phyloP scores from a whole-genome alignment of 768 basidiomycete genomes.

The Russula virescens region DNA sequence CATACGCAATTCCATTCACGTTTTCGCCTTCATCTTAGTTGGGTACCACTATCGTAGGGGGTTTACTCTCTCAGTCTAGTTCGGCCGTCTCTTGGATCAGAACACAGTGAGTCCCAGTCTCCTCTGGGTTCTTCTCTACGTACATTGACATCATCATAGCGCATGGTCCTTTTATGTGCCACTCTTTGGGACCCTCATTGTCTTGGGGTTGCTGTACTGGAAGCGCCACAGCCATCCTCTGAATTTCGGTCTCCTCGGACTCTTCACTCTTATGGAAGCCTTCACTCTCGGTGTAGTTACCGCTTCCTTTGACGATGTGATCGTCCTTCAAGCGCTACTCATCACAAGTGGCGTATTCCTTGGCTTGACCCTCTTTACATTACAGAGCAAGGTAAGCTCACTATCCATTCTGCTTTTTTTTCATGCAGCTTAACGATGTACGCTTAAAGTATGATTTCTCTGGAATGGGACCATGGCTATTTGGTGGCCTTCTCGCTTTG shows the following conservation, averaged over 20 bases:
- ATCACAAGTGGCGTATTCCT: constrained; percentile 92
- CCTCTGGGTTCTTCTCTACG: neutral
- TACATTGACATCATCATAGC: constrained; percentile 33
- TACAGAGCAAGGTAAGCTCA: constrained; percentile 87
- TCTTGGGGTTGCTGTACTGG: constrained; percentile 80
- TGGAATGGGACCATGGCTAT: constrained; percentile 86
- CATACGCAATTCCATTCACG: neutral
- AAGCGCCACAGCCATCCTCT: constrained; percentile 87
- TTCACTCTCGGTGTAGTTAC: constrained; percentile 84
- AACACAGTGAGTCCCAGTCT: constrained; percentile 55
- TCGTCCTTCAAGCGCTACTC: constrained; percentile 86
- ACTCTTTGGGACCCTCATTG: constrained; percentile 71
- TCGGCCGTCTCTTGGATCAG: constrained; percentile 64
- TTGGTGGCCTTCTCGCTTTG: constrained; percentile 75
- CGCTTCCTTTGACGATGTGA: constrained; percentile 61
- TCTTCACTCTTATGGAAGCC: constrained; percentile 89
- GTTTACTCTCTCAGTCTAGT: constrained; percentile 57
- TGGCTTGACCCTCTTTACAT: constrained; percentile 89
- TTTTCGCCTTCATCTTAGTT: constrained; percentile 34
- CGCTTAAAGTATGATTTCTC: constrained; percentile 80
- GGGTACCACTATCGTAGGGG: constrained; percentile 75
- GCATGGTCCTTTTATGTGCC: constrained; percentile 77
- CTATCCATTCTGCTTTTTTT: neutral
- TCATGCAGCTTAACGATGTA: neutral
- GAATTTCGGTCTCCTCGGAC: constrained; percentile 78